Evolutionary conservation across 2,329 filamentous ascomycete species (phyloP).

Genomic region (Fusarium oligoseptatum): DNA sequence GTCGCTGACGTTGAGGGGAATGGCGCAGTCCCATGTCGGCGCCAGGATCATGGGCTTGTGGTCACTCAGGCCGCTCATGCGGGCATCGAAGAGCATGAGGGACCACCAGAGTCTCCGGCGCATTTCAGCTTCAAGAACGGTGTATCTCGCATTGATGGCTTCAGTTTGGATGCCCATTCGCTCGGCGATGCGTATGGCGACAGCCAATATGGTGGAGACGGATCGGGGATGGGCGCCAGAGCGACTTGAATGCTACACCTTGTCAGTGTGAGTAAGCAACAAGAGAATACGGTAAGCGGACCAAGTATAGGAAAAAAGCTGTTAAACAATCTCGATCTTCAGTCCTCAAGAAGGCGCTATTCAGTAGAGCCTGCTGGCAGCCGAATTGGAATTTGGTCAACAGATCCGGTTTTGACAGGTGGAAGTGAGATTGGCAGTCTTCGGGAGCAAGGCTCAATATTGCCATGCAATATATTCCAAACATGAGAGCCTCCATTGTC

Average conservation of each 20-base stretch:
- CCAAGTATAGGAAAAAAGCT: conserved; percentile 69
- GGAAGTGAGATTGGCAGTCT: conserved; percentile 59
- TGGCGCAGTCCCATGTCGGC: conserved; percentile 58
- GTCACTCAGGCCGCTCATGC: conserved; percentile 66
- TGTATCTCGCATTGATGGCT: conserved; percentile 42
- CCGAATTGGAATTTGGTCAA: conserved; percentile 60
- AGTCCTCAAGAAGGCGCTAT: conserved; percentile 63
- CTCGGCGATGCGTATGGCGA: conserved; percentile 69
- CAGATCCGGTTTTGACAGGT: conserved; percentile 56
- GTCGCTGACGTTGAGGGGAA: conserved; percentile 61
- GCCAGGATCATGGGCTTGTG: conserved; percentile 47
- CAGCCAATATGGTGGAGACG: conserved; percentile 64
- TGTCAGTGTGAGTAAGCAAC: background rate
- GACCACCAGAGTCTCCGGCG: conserved; percentile 74
- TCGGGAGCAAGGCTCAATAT: conserved; percentile 57
- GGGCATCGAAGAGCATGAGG: conserved; percentile 67
- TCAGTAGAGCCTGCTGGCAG: conserved; percentile 66
- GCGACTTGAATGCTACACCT: conserved; percentile 61
- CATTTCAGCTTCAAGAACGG: conserved; percentile 68
- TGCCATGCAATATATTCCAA: conserved; percentile 63
- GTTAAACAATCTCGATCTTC: conserved; percentile 67
- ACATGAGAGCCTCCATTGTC: conserved; percentile 67
- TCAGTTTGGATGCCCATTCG: conserved; percentile 69
- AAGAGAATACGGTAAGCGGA: conserved; percentile 46
- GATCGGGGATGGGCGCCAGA: conserved; percentile 61